Base-by-base conservation (phyloP, 1,139 yeast genomes). In the Meyerozyma athensensis region DNA sequence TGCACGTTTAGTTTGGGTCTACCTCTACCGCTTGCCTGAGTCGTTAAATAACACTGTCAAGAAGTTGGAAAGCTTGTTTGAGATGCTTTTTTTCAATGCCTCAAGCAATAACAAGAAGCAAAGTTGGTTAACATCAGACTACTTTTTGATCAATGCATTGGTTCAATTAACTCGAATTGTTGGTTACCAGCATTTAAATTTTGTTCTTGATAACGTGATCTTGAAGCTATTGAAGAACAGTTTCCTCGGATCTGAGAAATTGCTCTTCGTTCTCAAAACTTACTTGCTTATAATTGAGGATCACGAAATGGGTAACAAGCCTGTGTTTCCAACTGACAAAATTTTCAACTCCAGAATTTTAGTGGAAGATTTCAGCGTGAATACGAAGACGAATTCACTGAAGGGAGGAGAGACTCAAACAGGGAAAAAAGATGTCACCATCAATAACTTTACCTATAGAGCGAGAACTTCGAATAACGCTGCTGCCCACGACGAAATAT, bases 1-100 rank as follows among this genome's bases (percentile, higher is more conserved):
- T 7, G 73, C 95, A 0, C 65, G 96, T 40, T 64, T 94, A 24
- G 59, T 85, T 1, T 94, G 98, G 98, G 95, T 90, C 0, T 92
- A 85, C 52, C 63, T 90, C 22, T 86, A 83, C 56, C 71, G 98
- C 42, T 79, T 90, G 45, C 77, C 95, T 0, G 98, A 94, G 49
- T 84, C 97, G 0, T 65, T 90, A 47, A 90, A 90, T 54, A 83
- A 85, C 43, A 89, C 96, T 0, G 79, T 90, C 2, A 82, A 87
- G 55, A 53, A 59, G 45, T 52, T 63, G 48, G 66, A 70, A 42
- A 57, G 61, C 4, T 61, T 92, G 21, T 77, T 81, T 50, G 74
- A 76, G 36, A 48, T 77, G 6, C 56, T 83, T 30, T 66, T 86
- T 35, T 72, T 81, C 41, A n/a, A 19, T 4, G 64, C 67, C 10